phyloP scores from a whole-genome alignment of 345 rosid species.

The Salix suchowensis region DNA sequence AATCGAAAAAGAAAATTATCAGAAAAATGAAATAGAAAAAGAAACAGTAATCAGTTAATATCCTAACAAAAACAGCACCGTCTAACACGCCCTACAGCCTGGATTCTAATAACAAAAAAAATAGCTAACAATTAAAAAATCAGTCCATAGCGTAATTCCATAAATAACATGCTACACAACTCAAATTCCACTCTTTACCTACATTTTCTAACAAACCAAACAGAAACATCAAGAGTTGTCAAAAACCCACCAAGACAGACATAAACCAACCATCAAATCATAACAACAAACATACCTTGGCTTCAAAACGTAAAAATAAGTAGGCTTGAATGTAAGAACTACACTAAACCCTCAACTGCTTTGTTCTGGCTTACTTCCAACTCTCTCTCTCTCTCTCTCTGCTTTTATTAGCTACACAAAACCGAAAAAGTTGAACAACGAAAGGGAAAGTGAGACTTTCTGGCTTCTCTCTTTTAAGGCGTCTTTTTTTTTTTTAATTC shows the following conservation, averaged over 20 bases:
- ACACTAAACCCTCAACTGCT: background rate
- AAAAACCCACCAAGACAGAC: background rate
- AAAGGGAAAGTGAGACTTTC: constrained; percentile 8
- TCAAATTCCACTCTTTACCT: constrained; percentile 15
- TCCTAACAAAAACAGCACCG: constrained; percentile 30
- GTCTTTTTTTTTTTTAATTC: constrained; percentile 24
- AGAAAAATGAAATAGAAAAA: background rate
- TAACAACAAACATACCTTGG: background rate
- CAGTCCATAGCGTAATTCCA: background rate
- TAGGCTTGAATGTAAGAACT: background rate
- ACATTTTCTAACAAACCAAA: constrained; percentile 3
- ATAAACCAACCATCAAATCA: background rate
- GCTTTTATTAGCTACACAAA: background rate
- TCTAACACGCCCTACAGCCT: constrained; percentile 4
- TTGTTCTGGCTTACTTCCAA: background rate
- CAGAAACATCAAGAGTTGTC: background rate
- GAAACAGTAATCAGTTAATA: constrained; percentile 33
- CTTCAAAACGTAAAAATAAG: background rate
- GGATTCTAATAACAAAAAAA: background rate
- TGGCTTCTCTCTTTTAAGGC: constrained; percentile 15
- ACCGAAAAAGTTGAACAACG: constrained; percentile 2
- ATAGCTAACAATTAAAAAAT: background rate
- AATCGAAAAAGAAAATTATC: constrained; percentile 11
- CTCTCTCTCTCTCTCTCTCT: too few relatives aligned
- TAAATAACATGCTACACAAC: constrained; percentile 6